Base-by-base conservation (phyloP, 2,329 filamentous ascomycete species). In the Neofusicoccum ribis region DNA sequence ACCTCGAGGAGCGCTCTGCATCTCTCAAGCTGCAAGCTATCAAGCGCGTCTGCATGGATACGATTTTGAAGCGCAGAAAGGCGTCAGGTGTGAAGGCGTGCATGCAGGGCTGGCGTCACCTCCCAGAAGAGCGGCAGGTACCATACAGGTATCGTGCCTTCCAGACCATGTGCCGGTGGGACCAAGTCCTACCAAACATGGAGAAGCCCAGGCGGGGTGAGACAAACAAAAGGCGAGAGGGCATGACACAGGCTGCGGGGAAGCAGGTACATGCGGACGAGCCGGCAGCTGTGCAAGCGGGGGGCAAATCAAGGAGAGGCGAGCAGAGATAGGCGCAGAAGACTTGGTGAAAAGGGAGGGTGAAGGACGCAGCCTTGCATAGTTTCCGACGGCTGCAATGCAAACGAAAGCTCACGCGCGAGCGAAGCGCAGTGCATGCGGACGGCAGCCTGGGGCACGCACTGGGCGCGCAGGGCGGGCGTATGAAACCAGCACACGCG, bases 91-190 rank as follows among this genome's bases (percentile, higher is more conserved):
- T 60, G 56, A 47, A 47, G 27, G 56, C 27, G 17, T 23, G 31
- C 56, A 60, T 60, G 56, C 56, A 60, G 43, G 9, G 31, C 56
- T 60, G 56, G 56, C 56, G 56, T 47, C 41, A 60, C 49, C 41
- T n/a, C 17, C 27, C 17, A 37, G 41, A 47, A 5, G 43, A 60
- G 43, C 41, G 37, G 44, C 56, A 60, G 56, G 56, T 60, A 60
- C 56, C 56, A 47, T 43, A n/a, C 23, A 36, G 44, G 44, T 60
- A 60, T 47, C 15, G 56, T 60, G 56, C 43, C 34, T 46, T 60
- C 43, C 41, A 60, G 56, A 60, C 56, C 56, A 60, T 47, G 43
- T 60, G 56, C 43, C 27, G 43, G 56, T 60, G 56, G 17, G 27
- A 47, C 56, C 43, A 23, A 23, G 20, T 46, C 41, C 31, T 60